Conservation (phyloP, 192 early-diverging fungal genomes). For the Coemansia sp. region DNA sequence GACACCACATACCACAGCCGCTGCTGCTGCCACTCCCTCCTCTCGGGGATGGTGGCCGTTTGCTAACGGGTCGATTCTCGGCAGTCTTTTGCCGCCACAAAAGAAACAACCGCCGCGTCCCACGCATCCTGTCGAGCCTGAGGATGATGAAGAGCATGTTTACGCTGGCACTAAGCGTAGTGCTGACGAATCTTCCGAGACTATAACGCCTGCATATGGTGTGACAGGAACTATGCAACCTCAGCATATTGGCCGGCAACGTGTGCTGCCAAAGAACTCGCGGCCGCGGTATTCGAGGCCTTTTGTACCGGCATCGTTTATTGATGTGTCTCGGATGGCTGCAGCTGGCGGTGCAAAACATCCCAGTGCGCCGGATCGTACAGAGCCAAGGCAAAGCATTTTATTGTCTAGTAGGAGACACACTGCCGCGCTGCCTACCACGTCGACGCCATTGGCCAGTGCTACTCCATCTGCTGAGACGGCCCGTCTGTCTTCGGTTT, state of each 20-base stretch:
- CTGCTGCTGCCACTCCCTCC: neutral
- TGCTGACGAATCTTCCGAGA: neutral
- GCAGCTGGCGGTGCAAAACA: slow-evolving; percentile 11
- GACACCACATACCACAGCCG: neutral
- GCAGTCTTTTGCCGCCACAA: slow-evolving; percentile 3
- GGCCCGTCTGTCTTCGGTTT: slow-evolving; percentile 4
- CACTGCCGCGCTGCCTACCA: neutral
- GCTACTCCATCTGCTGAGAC: slow-evolving; percentile 5
- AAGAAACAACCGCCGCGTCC: slow-evolving; percentile 3
- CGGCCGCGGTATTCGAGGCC: slow-evolving; percentile 5
- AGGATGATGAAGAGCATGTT: no score
- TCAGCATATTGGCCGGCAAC: neutral
- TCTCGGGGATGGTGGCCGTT: slow-evolving; percentile 43
- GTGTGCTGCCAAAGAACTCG: slow-evolving; percentile 12
- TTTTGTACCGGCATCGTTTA: slow-evolving; percentile 36
- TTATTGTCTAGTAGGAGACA: slow-evolving; percentile 16
- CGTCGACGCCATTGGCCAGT: slow-evolving; percentile 4
- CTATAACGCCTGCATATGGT: slow-evolving; percentile 1
- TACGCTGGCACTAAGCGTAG: no score
- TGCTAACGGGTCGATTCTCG: slow-evolving; percentile 20
- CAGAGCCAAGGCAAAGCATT: slow-evolving; percentile 12
- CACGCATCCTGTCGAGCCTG: no score
- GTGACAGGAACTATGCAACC: neutral
- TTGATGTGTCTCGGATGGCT: slow-evolving; percentile 24
- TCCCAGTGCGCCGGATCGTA: slow-evolving; percentile 5